These are phyloP conservation scores for Lactarius quietus DNA, from an alignment of 768 basidiomycete genomes.

Conservation along the genomic window DNA sequence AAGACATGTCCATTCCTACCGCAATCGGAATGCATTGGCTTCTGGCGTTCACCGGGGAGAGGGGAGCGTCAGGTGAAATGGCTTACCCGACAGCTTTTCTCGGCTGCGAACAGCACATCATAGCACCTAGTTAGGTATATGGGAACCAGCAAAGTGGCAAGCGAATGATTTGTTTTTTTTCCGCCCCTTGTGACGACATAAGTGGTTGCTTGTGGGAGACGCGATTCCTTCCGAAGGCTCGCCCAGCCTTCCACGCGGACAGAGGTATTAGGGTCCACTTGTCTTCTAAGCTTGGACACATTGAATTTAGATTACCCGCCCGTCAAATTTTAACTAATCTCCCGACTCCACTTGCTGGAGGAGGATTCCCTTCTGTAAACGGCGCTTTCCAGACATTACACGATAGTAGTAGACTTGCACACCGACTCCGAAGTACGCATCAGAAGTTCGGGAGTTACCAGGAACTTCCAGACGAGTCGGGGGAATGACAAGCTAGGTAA, in stretches of 20 bases:
- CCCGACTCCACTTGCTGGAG: background rate
- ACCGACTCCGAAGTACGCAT: background rate
- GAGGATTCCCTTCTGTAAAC: background rate
- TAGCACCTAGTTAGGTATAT: constrained; percentile 12
- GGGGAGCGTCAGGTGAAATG: constrained; percentile 6
- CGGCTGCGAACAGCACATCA: constrained; percentile 9
- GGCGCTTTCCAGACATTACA: background rate
- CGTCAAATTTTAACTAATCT: background rate
- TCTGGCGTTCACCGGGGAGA: constrained; percentile 19
- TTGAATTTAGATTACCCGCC: background rate
- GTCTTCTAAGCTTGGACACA: background rate
- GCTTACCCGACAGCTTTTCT: constrained; percentile 14
- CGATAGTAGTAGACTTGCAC: background rate
- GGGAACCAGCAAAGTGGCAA: constrained; percentile 5
- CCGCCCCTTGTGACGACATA: constrained; percentile 13
- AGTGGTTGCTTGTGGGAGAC: constrained; percentile 7
- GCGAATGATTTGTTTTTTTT: constrained; percentile 3
- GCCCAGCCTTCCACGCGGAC: constrained; percentile 19
- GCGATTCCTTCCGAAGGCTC: constrained; percentile 12
- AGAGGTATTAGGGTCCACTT: constrained; percentile 5
- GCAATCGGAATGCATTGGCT: constrained; percentile 17
- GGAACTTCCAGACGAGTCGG: constrained; percentile 3
- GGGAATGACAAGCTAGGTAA: background rate
- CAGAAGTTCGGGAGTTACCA: background rate
- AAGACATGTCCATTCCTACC: constrained; percentile 15